A percentile compares a stretch with the other conserved stretches of the same genome.
These are phyloP conservation scores for Neoscytalidium dimidiatum DNA, from an alignment of 2,329 filamentous ascomycete species.

Conservation along the genomic window DNA sequence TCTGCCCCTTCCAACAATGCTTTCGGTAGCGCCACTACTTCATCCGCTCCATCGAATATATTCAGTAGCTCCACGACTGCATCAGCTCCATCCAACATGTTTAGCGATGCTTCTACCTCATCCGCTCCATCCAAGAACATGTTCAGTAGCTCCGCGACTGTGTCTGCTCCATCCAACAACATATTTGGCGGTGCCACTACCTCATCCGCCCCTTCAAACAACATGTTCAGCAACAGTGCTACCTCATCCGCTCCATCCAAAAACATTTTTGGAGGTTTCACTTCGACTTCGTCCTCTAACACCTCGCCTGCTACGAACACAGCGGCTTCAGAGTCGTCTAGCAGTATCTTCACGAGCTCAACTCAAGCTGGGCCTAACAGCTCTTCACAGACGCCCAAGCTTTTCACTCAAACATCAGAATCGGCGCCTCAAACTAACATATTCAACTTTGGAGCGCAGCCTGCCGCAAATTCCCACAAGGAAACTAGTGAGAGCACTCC, in stretches of 20 bases:
- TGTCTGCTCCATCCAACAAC: background rate
- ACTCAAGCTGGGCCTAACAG: background rate
- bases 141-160: background rate
- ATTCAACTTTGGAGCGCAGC: conserved; percentile 2
- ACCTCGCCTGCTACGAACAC: too few species aligned
- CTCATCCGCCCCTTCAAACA: background rate
- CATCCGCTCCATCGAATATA: background rate
- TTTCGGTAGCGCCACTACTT: background rate
- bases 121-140: background rate
- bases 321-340: background rate
- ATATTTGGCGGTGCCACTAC: background rate
- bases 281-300: background rate
- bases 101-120: background rate
- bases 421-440: background rate
- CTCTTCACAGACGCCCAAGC: background rate
- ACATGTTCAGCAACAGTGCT: background rate
- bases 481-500: background rate
- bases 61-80: background rate
- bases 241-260: background rate
- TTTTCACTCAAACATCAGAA: background rate
- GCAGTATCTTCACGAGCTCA: background rate
- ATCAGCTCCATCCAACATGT: conserved; percentile 13
- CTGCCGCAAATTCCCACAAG: background rate
- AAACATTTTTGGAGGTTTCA: background rate
- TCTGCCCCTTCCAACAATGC: background rate